Evolutionary conservation across 2,329 filamentous ascomycete species (phyloP), one percentile per base, ranked within the genome.

Genomic region (Exserohilum rostratum): DNA sequence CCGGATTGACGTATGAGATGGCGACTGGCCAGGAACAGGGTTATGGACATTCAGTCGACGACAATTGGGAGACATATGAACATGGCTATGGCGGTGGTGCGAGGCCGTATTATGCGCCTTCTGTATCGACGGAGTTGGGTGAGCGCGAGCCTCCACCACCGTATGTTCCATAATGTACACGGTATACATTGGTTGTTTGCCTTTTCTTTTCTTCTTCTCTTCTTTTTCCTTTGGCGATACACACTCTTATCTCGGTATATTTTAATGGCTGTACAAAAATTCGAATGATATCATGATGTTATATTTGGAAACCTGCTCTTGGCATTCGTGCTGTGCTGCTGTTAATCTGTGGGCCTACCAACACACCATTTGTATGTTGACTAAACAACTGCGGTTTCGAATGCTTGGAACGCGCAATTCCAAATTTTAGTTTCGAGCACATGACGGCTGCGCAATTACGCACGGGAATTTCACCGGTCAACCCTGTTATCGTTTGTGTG

Each of bases 41-140:
- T 22, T 42, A 18, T 31, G 50, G 57, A 5, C 55, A 68, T 20
- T 64, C 69, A 2, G 40, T 66, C 0, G 66, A 69, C 34, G 66
- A 69, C 13, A 66, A 68, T 15, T 71, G 67, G 67, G 68, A 74
- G 53, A 62, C 62, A 2, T 68, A 71, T 10, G 50, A 33, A 18
- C 42, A 61, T 50, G 47, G 31, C 6, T 29, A 48, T 37, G 33
- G 35, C 12, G 25, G 11, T 9, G 37, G 20, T 25, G 37, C 3
- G 1, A 42, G 25, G 25, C 30, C 34, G 13, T 44, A 49, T 13
- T 65, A 67, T 46, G 61, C 62, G 9, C 56, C 60, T 0, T 66
- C 65, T 1, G 64, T 54, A 13, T 66, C 62, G 1, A 68, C 65
- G 25, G 57, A 66, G 30, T 40, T 68, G 27, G 65, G 65, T 9